These are phyloP conservation scores for Marchantia paleacea DNA, from an alignment of 225 moss, liverwort and hornwort genomes.

Conservation along the genomic window DNA sequence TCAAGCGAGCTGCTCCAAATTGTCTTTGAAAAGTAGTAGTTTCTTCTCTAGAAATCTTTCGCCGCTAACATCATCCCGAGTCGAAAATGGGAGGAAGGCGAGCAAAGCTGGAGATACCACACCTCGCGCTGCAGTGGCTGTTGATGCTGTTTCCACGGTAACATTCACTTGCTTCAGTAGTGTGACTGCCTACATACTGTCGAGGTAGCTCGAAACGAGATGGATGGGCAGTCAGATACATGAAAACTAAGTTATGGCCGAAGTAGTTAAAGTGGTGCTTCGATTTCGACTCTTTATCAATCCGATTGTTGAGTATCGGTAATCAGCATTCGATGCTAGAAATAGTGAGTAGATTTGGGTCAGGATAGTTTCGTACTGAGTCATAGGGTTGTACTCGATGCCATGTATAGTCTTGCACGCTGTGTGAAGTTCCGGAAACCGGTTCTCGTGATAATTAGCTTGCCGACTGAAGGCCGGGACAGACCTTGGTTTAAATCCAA, in stretches of 20 bases:
- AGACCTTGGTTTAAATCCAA: neutral
- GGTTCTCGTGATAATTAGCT: neutral
- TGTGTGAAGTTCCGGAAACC: neutral
- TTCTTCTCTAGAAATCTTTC: conserved; percentile 21
- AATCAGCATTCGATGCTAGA: neutral
- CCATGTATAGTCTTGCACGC: neutral
- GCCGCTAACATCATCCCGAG: conserved; percentile 12
- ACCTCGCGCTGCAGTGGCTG: conserved; percentile 31
- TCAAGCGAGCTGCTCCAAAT: conserved; percentile 10
- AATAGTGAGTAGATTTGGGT: neutral
- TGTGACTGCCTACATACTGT: neutral
- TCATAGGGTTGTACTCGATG: neutral
- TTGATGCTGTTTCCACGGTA: conserved; percentile 36
- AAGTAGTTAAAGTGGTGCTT: too few relatives aligned
- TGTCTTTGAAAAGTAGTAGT: conserved; percentile 21
- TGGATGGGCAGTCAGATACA: neutral
- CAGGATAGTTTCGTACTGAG: neutral
- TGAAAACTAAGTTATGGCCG: too few relatives aligned
- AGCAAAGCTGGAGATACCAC: conserved; percentile 18
- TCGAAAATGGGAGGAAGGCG: conserved; percentile 24
- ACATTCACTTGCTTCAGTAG: neutral
- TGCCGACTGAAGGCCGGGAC: neutral
- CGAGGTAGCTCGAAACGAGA: neutral
- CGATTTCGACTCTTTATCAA: too few relatives aligned
- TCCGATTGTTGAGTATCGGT: too few relatives aligned